Evolutionary conservation across 129 eudicot species (phyloP).

Genomic region (Flaveria sonorensis): DNA sequence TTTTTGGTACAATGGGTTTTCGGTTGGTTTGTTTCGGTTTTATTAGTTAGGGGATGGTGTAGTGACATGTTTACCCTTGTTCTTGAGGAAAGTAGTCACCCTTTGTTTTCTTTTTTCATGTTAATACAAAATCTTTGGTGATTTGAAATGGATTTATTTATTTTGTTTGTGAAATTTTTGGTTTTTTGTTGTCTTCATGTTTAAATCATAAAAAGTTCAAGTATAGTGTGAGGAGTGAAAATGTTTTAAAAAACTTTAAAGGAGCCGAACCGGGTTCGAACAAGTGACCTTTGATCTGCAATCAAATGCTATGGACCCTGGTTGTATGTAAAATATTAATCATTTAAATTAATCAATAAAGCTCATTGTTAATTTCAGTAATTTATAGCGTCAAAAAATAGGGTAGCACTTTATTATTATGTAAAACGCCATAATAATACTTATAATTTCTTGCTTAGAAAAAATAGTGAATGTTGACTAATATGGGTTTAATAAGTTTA

Average conservation of each 20-base stretch:
- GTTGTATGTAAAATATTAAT: not conserved
- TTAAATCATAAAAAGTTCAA: not conserved
- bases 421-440: not conserved
- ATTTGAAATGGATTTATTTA: constrained; percentile 28
- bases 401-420: not conserved
- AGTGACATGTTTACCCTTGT: constrained; percentile 41
- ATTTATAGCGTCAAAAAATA: no score
- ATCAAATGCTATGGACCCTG: constrained; percentile 99
- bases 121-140: constrained; percentile 43
- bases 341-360: no score
- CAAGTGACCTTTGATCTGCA: constrained; percentile 99
- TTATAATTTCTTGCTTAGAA: constrained; percentile 18
- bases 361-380: no score
- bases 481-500: not conserved
- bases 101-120: constrained; percentile 22
- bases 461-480: not conserved
- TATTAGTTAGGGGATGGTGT: constrained; percentile 39
- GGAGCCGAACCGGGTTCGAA: constrained; percentile 99
- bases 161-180: constrained; percentile 12
- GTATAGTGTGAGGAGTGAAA: accelerated
- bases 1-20: constrained; percentile 34
- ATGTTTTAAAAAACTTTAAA: not conserved
- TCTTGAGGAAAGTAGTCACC: constrained; percentile 20
- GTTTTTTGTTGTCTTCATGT: not conserved
- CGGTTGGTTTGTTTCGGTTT: constrained; percentile 15